A percentile compares a stretch with the other conserved stretches of the same genome.
Evolutionary conservation across 768 basidiomycete genomes (phyloP).

Genomic region (Russula dissimulans): DNA sequence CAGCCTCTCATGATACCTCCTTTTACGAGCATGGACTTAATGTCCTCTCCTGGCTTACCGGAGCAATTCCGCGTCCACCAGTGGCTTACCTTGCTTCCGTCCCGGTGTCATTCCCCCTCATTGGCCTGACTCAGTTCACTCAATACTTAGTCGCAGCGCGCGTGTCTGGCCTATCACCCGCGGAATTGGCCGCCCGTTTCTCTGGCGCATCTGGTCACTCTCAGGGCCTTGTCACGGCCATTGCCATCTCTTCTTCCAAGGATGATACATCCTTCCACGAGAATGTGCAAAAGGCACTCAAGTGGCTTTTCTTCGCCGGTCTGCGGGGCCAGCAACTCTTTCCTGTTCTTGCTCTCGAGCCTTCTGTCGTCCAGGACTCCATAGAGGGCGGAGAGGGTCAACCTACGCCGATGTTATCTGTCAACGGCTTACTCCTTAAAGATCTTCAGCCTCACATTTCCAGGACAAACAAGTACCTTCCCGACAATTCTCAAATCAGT

Average conservation of each 20-base stretch:
- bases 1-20: constrained; percentile 45
- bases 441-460: constrained; percentile 74
- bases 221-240: constrained; percentile 93
- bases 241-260: constrained; percentile 72
- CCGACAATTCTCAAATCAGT: constrained; percentile 64
- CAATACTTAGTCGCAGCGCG: constrained; percentile 83
- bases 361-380: constrained; percentile 76
- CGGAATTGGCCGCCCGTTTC: constrained; percentile 65
- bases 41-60: constrained; percentile 75
- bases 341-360: constrained; percentile 85
- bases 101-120: constrained; percentile 90
- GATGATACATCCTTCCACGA: constrained; percentile 63
- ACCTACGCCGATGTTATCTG: constrained; percentile 88
- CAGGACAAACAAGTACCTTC: constrained; percentile 82
- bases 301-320: constrained; percentile 90
- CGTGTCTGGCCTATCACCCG: constrained; percentile 66
- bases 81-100: constrained; percentile 84
- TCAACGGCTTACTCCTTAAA: constrained; percentile 70
- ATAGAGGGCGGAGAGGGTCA: constrained; percentile 89
- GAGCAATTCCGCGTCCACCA: constrained; percentile 60
- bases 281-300: constrained; percentile 77
- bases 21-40: constrained; percentile 79
- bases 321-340: constrained; percentile 91
- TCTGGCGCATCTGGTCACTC: constrained; percentile 94
- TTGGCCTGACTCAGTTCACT: constrained; percentile 90